These are phyloP conservation scores for Apiotrichum domesticum DNA, from an alignment of 1,284 basidiomycete species.

Conservation along the genomic window DNA sequence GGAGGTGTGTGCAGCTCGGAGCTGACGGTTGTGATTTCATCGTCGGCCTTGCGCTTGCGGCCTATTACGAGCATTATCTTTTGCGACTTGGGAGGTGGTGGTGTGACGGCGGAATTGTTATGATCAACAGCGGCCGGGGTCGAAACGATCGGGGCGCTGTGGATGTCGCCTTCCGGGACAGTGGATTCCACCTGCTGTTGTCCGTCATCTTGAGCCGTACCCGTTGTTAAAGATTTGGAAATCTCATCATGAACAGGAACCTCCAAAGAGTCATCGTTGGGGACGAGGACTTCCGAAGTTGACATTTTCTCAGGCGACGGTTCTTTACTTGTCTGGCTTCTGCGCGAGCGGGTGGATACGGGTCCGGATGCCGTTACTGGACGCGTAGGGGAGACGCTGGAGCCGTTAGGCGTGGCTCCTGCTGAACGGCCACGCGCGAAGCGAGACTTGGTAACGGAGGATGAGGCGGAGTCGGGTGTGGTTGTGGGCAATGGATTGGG, in stretches of 20 bases:
- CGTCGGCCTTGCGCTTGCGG: slow-evolving; percentile 14
- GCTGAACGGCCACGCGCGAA: slow-evolving; percentile 9
- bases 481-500: neutral
- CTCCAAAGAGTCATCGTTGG: neutral
- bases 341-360: slow-evolving; percentile 8
- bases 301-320: slow-evolving; percentile 17
- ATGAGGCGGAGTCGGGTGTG: neutral
- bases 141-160: neutral
- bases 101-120: neutral
- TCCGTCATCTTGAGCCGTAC: too few species aligned
- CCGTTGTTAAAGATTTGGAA: too few species aligned
- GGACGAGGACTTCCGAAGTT: neutral
- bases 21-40: slow-evolving; percentile 5
- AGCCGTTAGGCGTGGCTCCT: neutral
- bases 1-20: slow-evolving; percentile 8
- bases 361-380: slow-evolving; percentile 1
- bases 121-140: neutral
- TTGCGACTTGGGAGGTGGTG: neutral
- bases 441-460: neutral
- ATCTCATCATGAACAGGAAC: too few species aligned
- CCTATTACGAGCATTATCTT: slow-evolving; percentile 9
- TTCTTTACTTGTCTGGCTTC: slow-evolving; percentile 11
- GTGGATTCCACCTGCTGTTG: too few species aligned
- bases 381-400: slow-evolving; percentile 13
- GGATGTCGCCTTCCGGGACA: neutral